Base-by-base conservation (phyloP, 495 filamentous ascomycete species). In the Delitschia confertaspora region DNA sequence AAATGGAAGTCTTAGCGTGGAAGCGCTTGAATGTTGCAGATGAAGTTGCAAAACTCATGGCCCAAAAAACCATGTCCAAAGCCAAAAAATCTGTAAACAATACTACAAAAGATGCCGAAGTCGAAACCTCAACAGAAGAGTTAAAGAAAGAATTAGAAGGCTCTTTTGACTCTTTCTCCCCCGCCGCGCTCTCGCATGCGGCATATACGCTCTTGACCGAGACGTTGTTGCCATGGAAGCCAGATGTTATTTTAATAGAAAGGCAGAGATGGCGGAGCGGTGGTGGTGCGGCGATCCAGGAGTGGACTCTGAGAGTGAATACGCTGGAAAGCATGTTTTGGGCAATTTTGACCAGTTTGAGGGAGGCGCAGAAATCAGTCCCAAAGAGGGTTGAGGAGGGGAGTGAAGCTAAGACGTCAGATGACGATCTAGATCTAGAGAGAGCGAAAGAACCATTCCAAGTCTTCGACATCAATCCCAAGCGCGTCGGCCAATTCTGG, bases 301-400 rank as follows among this genome's bases (percentile, higher is more conserved):
- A 96, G 62, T 95, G 89, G 91, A 93, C 88, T 14, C 47, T 95
- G 23, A 71, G 87, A 2, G 88, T 95, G 3, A 93, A 93, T 49
- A 82, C 86, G 59, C 74, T 96, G 16, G 89, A 96, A 62, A 74
- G 77, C 0, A 94, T 95, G 81, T 60, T 95, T 1, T 81, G 91
- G 65, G 83, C 83, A 19, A 69, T 81, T n/a, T 60, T 95, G 6
- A 63, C 70, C 20, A 72, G 80, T 11, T 55, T 86, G 37, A 59
- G 60, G 21, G 59, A 74, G 46, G 18, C 21, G 19, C 14, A 14
- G 13, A 35, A 27, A n/a, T 4, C 36, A 24, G n/a, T 8, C 13
- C 23, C 16, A n/a, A n/a, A n/a, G n/a, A n/a, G n/a, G n/a, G n/a
- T n/a, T n/a, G n/a, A n/a, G n/a, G n/a, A n/a, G n/a, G n/a, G n/a